Base-by-base conservation (phyloP, 2,329 filamentous ascomycete genomes). In the Venturia effusa region DNA sequence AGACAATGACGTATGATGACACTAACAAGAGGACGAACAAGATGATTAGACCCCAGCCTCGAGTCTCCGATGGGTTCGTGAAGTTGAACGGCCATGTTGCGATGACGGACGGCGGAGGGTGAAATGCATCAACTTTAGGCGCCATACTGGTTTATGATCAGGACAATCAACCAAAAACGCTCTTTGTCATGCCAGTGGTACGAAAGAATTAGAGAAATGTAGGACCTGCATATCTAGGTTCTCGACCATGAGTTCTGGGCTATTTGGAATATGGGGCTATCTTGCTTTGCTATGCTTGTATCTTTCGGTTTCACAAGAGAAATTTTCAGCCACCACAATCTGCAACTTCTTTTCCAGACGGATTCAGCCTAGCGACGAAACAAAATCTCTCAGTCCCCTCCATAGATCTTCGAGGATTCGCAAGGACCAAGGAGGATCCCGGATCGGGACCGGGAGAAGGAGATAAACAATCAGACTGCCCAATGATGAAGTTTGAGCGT, bases 21-120 rank as follows among this genome's bases (percentile, higher is more conserved):
- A 41, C n/a, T n/a, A 41, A 1, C 11, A 61, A 15, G n/a, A 61
- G 51, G n/a, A 78, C 68, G 30, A 77, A 75, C 5, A 78, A 70
- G 24, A 80, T 71, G 13, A 80, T 70, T 24, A 77, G 73, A 45
- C 69, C 74, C 67, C 76, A 74, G 17, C 78, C 78, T 66, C 78
- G 74, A 24, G 60, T 62, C 43, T 62, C 40, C 27, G 60, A 32
- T 32, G 60, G 60, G 41, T 62, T 45, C 2, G 32, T 51, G 41
- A 32, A 48, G 43, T 62, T 62, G 39, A 45, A 37, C 19, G 60
- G 39, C 60, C 60, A 62, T n/a, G 40, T 41, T 27, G 39, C 40
- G 32, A 62, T 41, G 39, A 62, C 60, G 10, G 39, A 45, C 7
- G n/a, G 37, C 8, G 60, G 60, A 62, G 60, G 60, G 30, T 62